phyloP scores from a whole-genome alignment of 257 asterid species.

The Gardenia jasminoides region DNA sequence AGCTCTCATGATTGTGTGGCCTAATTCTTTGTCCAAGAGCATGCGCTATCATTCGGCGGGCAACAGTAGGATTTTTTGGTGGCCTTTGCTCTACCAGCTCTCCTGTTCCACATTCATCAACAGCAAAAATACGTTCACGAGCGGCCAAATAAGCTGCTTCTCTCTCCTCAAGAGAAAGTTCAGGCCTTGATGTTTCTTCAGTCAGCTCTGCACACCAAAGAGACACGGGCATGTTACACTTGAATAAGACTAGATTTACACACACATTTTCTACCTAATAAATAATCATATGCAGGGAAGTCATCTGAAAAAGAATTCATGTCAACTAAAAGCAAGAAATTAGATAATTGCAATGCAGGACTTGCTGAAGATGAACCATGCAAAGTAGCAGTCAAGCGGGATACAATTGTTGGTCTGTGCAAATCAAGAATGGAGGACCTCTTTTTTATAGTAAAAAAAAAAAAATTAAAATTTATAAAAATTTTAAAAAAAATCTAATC shows the following conservation, averaged over 20 bases:
- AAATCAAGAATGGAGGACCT: neutral
- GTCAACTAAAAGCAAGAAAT: neutral
- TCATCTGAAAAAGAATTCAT: neutral
- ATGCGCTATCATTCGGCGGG: constrained; percentile 89
- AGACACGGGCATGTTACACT: neutral
- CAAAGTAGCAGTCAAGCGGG: neutral
- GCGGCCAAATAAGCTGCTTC: constrained; percentile 74
- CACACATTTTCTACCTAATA: too few relatives aligned
- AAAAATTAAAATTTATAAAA: too few relatives aligned
- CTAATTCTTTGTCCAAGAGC: constrained; percentile 79
- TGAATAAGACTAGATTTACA: neutral
- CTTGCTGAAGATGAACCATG: neutral
- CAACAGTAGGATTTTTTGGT: constrained; percentile 67
- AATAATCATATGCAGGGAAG: neutral
- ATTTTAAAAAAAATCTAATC: too few relatives aligned
- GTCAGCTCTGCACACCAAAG: constrained; percentile 29
- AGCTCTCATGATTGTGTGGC: constrained; percentile 33
- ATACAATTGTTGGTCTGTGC: neutral
- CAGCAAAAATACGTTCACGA: constrained; percentile 62
- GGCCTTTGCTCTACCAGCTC: constrained; percentile 61
- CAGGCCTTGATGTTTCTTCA: constrained; percentile 24
- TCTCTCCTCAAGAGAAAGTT: constrained; percentile 68
- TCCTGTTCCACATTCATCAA: constrained; percentile 36
- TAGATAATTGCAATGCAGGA: neutral
- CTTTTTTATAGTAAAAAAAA: neutral